Base-by-base conservation (phyloP, 768 basidiomycete genomes). In the Pleurotus tuber-regium region DNA sequence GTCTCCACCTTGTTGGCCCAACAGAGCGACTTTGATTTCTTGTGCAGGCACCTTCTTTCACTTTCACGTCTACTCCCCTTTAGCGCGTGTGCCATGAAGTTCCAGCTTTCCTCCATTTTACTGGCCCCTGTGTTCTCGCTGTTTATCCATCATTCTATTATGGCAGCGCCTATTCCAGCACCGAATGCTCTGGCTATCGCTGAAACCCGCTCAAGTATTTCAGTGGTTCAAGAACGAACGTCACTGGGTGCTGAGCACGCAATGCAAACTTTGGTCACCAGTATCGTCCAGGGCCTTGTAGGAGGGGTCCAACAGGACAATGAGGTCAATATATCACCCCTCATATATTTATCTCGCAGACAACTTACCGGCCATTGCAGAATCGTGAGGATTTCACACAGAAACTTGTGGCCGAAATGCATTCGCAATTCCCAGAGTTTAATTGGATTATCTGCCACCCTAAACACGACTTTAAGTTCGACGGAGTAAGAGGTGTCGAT, bases 391-490 rank as follows among this genome's bases (percentile, higher is more conserved):
- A 24, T 14, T 43, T 43, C 43, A 43, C 43, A 4, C 23, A 43
- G 26, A 25, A 43, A 14, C 5, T 25, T 14, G 43, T 43, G 12
- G 14, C 43, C 14, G 43, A 43, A 18, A 43, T 43, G 43, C 23
- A 18, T 24, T 21, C 18, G 4, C 9, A 28, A 25, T 43, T 25
- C 25, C 43, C 43, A 9, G 12, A 43, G 26, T 43, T 23, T 18
- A 43, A 43, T 25, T 43, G 26, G 43, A 28, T 43, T 14, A 16
- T 43, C 25, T 24, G 11, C 4, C 39, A 46, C 43, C 44, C 55
- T 46, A 40, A 56, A 38, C 26, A 51, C 43, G n/a, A 19, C 14
- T 35, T 14, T 25, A 49, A 39, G 18, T 39, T 39, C 19, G 23
- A 43, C 19, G 43, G 29, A 53, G 51, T 52, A 39, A 54, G 24